These are phyloP conservation scores for Cyanidioschyzon merolae DNA, from an alignment of 23 red algal genomes.

Conservation along the genomic window DNA sequence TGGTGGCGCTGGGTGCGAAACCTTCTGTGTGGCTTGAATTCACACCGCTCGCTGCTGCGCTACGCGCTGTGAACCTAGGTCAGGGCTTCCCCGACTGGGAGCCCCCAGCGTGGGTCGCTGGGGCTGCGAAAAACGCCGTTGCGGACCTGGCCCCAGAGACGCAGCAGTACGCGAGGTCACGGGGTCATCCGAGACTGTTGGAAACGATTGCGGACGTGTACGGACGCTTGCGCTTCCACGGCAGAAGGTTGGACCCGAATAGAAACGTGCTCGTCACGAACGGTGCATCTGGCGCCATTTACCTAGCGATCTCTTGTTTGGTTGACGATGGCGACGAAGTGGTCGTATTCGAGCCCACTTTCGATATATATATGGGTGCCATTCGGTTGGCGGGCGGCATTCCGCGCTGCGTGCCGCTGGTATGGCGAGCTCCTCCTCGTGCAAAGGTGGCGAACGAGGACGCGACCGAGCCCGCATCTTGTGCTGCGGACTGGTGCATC, in stretches of 20 bases:
- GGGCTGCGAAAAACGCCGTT: conserved; percentile 31
- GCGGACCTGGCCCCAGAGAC: conserved; percentile 2
- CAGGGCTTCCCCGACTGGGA: conserved; percentile 54
- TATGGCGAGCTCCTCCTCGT: neutral
- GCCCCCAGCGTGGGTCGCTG: conserved; percentile 48
- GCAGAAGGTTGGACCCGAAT: conserved; percentile 14
- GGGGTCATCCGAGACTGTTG: conserved; percentile 33
- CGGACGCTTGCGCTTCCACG: neutral
- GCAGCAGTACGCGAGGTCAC: conserved; percentile 56
- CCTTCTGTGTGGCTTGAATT: conserved; percentile 80
- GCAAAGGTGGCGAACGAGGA: neutral
- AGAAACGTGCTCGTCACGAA: conserved; percentile 65
- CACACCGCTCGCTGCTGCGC: conserved; percentile 45
- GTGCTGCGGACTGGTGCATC: conserved; percentile 43
- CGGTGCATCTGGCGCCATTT: conserved; percentile 70
- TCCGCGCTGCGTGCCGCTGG: conserved; percentile 27
- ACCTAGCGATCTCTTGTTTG: conserved; percentile 37
- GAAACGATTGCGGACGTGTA: conserved; percentile 30
- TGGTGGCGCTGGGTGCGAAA: neutral
- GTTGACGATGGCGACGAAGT: conserved; percentile 69
- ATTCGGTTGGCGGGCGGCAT: conserved; percentile 40
- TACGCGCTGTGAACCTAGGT: conserved; percentile 59
- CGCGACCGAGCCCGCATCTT: neutral
- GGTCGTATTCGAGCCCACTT: conserved; percentile 69
- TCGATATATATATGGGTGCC: conserved; percentile 71